These are phyloP conservation scores for Blastobotrys arbuscula DNA, from an alignment of 1,139 yeast species.

Conservation along the genomic window DNA sequence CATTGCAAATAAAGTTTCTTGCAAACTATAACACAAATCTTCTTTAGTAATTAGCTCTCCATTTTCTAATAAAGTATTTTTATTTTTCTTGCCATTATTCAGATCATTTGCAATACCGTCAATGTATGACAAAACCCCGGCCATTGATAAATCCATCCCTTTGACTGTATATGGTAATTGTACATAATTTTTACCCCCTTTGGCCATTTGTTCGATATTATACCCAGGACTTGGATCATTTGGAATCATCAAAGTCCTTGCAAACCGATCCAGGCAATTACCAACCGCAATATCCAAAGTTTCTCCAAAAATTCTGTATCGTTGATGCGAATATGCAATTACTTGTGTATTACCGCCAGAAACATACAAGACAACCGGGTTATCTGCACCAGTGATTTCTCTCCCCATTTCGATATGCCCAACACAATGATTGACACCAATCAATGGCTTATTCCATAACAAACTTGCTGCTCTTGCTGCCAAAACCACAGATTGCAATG, in stretches of 20 bases:
- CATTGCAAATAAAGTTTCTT: constrained; percentile 92
- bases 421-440: constrained; percentile 95
- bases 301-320: constrained; percentile 94
- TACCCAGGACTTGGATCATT: constrained; percentile 97
- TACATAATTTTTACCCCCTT: constrained; percentile 60
- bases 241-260: constrained; percentile 79
- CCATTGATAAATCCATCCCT: constrained; percentile 97
- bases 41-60: constrained; percentile 60
- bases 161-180: constrained; percentile 91
- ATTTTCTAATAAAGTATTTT: constrained; percentile 43
- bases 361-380: constrained; percentile 93
- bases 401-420: constrained; percentile 99
- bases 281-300: constrained; percentile 97
- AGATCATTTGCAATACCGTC: constrained; percentile 75
- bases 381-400: constrained; percentile 90
- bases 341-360: constrained; percentile 99
- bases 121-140: constrained; percentile 83
- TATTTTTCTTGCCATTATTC: constrained; percentile 49
- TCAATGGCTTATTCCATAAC: constrained; percentile 76
- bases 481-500: constrained; percentile 84
- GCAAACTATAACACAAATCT: constrained; percentile 88
- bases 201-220: constrained; percentile 92
- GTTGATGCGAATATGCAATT: constrained; percentile 88
- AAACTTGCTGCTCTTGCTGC: constrained; percentile 85
- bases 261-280: constrained; percentile 92